Evolutionary conservation across 176 grass and related monocot species (phyloP), one percentile per base, ranked within the genome.

Genomic region (Carex myosuroides): DNA sequence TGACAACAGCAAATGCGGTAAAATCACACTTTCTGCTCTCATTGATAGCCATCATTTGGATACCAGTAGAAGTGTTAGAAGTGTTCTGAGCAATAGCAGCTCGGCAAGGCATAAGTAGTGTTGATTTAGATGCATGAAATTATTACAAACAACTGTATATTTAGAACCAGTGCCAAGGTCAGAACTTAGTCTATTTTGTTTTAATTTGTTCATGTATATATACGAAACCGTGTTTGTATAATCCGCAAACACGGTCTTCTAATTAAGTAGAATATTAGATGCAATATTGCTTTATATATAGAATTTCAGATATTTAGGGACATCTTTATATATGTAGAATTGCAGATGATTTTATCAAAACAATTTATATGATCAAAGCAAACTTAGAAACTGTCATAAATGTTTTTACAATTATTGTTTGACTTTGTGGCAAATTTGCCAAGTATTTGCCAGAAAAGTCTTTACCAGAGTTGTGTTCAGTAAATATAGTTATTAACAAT

Each of bases 1-100:
- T 55, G 95, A 98, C 80, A 73, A 72, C 29, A 91, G 89, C 29
- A 90, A 90, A 29, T 93, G 92, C 41, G 95, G 95, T 21, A 98
- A 95, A 88, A 98, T 98, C 52, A 97, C 91, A 0, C 90, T 98
- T 70, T 95, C 92, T 0, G 95, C 92, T 88, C 89, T 98, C 44
- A 78, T 98, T 5, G 78, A 90, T 68, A 90, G 87, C 60, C 95
- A 93, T 89, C 92, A 90, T 79, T 84, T 88, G 72, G 72, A 82
- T 67, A 62, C 80, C 9, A 63, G 80, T 32, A 44, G 29, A 41
- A 82, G 3, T 32, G 48, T 66, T 30, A 44, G 29, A 39, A 82
- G 3, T 32, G 16, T 65, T 53, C 17, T 12, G 37, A 26, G 41
- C 35, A 10, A 48, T 66, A 82, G 17, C 20, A 52, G 20, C 37